Evolutionary conservation across 805 yeast species (phyloP), one percentile per base, ranked within the genome.

Genomic region (Saccharomycopsis sp.): DNA sequence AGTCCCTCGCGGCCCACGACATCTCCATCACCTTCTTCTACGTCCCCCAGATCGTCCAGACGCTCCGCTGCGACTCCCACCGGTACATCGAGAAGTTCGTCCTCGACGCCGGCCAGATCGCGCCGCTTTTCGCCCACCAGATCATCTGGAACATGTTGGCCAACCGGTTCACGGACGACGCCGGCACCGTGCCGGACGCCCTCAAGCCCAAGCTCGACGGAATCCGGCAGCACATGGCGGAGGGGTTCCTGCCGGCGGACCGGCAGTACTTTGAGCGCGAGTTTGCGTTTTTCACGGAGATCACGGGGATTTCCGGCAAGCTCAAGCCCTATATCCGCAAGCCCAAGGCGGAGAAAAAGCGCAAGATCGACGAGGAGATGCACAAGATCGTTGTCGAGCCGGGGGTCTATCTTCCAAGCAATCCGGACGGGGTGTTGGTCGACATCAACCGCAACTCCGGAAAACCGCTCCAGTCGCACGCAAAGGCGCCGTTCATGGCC

Each of bases 401-500:
- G 12, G 96, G 90, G 15, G 99, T 91, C 2, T 94, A 94, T 66
- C 76, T 94, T 59, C 99, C 99, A 18, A 86, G 96, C 62, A 91
- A 94, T 67, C 99, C 99, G 1, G 97, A 91, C 70, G 99, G 99
- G 53, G 80, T 79, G n/a, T 89, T 94, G 40, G 75, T 91, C 60
- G 98, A 91, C 66, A 94, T 94, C 68, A 91, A 90, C 69, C 78
- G 99, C 59, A 86, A 84, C 64, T 86, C 96, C 3, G 99, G 99
- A 59, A 85, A 81, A 65, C 99, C 99, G 7, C 75, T 94, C 64
- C 99, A 94, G 72, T 89, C 97, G 12, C 99, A 94, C 70, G 99
- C 99, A 14, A 94, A 94, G 70, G 98, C 99, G 0, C 99, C 99
- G 44, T 94, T 91, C 69, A 80, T 94, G 91, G 99, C 99, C 0